These are phyloP conservation scores for Plasmodium sp. DNA, from an alignment of 169 alveolate species.

Conservation along the genomic window DNA sequence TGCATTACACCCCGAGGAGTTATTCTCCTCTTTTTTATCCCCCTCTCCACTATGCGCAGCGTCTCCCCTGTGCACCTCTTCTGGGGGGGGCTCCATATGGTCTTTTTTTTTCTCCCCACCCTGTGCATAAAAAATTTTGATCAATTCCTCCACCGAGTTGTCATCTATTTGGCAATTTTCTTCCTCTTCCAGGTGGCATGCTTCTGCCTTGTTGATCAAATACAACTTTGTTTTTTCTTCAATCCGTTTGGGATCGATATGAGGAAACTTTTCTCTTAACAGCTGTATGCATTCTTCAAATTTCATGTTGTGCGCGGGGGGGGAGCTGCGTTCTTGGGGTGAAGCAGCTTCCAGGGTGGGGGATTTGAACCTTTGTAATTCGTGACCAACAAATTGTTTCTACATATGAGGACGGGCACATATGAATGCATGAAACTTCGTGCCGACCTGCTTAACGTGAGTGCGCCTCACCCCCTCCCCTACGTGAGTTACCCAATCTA, in stretches of 20 bases:
- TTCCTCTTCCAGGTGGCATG: background rate
- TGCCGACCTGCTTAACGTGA: background rate
- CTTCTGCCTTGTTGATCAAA: background rate
- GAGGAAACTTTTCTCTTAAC: slow-evolving; percentile 10
- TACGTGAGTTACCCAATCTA: background rate
- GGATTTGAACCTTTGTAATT: background rate
- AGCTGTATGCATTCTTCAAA: slow-evolving; percentile 12
- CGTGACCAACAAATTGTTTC: background rate
- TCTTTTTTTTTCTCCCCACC: background rate
- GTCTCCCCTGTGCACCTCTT: background rate
- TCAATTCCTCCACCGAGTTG: background rate
- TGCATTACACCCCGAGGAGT: background rate
- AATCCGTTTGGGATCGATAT: background rate
- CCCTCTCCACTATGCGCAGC: background rate
- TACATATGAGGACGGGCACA: background rate
- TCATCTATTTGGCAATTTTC: background rate
- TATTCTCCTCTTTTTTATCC: background rate
- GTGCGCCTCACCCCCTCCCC: background rate
- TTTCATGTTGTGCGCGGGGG: background rate
- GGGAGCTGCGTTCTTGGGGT: background rate
- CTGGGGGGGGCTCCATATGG: background rate
- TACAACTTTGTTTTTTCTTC: slow-evolving; percentile 7
- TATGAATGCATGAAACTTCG: background rate
- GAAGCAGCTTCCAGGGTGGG: background rate
- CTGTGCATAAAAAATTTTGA: background rate